Percentiles rank a stretch among this genome's conserved stretches.
These are phyloP conservation scores for Helianthus annuus DNA, from an alignment of 129 eudicot species.

Conservation along the genomic window DNA sequence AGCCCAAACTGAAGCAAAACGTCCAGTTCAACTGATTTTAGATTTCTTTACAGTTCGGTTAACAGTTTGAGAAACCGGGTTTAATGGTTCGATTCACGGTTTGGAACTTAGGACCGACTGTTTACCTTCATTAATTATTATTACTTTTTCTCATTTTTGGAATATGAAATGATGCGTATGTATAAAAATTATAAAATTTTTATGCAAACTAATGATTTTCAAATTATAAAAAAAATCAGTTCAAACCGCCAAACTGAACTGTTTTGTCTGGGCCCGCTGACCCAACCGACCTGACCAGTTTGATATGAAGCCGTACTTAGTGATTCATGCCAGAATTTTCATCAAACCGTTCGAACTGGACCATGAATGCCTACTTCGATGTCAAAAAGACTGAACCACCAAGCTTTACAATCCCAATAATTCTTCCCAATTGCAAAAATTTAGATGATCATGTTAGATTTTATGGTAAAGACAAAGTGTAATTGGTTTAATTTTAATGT, in stretches of 20 bases:
- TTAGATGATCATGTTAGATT: conserved; percentile 5
- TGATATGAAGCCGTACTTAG: not conserved
- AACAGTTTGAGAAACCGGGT: no score
- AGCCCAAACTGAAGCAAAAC: not conserved
- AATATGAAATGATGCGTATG: not conserved
- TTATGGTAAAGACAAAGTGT: not conserved
- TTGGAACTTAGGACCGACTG: not conserved
- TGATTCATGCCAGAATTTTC: not conserved
- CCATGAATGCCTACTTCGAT: not conserved
- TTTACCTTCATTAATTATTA: not conserved
- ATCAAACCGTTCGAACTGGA: not conserved
- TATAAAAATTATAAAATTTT: not conserved
- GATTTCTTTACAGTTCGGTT: no score
- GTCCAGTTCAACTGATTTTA: not conserved
- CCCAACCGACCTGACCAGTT: not conserved
- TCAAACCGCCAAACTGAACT: not conserved
- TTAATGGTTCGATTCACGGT: not conserved
- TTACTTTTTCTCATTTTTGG: not conserved
- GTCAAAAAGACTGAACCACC: not conserved
- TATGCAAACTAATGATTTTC: not conserved
- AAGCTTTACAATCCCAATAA: conserved; percentile 5
- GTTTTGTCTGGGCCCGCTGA: not conserved
- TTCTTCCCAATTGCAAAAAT: conserved; percentile 1
- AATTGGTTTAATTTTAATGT: conserved; percentile 1
- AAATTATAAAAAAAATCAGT: not conserved